Evolutionary conservation across 202 grass and related monocot genomes (phyloP), one percentile per base, ranked within the genome.

Genomic region (Dendrocalamus latiflorus): DNA sequence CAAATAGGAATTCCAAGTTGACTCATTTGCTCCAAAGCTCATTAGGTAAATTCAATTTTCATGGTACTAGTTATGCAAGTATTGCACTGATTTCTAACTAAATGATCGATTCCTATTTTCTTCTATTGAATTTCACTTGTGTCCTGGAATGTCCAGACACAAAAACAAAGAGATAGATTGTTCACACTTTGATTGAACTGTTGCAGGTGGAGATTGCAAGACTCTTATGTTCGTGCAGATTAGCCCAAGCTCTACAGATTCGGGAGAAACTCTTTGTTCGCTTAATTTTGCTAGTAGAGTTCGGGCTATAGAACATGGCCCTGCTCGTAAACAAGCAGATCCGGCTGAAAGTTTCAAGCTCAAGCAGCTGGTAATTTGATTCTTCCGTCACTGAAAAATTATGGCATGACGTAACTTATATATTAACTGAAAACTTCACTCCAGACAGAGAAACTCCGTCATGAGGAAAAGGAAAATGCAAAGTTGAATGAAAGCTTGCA

Each of bases 191-290:
- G 22, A 6, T 60, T 71, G 39, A 74, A 73, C 33, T 81, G 81
- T 64, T 71, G 82, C 75, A 98, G 95, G 95, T 21, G 93, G 96
- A 67, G 93, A 96, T 89, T 95, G 96, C 91, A 99, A 99, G 62
- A 94, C 96, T 0, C 89, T 99, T 25, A 99, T 99, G 96, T 94
- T 99, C 24, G 89, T 94, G 74, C 96, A 99, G 80, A 91, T 99
- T 69, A 96, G 96, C 53, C 93, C 96, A 69, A 96, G 91, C 56
- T 95, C 96, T 26, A 76, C 86, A 55, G 96, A 99, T 84, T 71
- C 91, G 16, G 96, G 87, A 50, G 96, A 99, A 89, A 96, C 96
- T 33, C 74, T 93, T 16, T 94, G 84, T 68, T 95, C 96, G 3
- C 75, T 99, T 24, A 99, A 93, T 47, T 99, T 95, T 90, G 96